Evolutionary conservation across 23 red algal genomes (phyloP).

Genomic region (Gracilaria caudata): DNA sequence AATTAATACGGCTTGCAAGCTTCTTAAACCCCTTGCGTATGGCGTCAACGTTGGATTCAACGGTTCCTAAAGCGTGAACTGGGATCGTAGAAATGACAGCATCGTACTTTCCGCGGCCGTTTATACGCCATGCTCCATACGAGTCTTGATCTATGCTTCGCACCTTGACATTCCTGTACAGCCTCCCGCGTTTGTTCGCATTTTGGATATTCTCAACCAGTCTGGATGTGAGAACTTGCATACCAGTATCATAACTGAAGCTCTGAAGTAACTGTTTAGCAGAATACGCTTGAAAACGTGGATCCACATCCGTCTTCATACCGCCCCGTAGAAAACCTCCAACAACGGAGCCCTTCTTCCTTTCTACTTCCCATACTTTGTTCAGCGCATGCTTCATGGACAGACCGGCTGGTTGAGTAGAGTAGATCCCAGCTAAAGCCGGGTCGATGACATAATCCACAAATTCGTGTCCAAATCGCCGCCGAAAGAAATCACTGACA

Average conservation of each 20-base stretch:
- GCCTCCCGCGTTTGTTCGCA: neutral
- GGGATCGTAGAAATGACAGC: constrained; percentile 77
- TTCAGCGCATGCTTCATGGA: constrained; percentile 57
- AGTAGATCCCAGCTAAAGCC: constrained; percentile 69
- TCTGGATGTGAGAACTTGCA: constrained; percentile 41
- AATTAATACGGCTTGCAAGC: constrained; percentile 35
- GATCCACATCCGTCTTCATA: constrained; percentile 22
- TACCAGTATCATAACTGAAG: constrained; percentile 70
- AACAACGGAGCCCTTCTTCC: constrained; percentile 48
- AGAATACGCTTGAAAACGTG: constrained; percentile 23
- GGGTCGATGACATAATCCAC: constrained; percentile 68
- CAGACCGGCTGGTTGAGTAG: constrained; percentile 26
- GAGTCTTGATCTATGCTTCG: constrained; percentile 20
- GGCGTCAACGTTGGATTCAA: constrained; percentile 39
- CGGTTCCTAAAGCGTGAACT: neutral
- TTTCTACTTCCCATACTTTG: constrained; percentile 50
- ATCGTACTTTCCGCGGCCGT: constrained; percentile 62
- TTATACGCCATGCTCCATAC: constrained; percentile 44
- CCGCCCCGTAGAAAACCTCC: constrained; percentile 46
- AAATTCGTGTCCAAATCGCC: constrained; percentile 74
- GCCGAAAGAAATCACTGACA: constrained; percentile 54
- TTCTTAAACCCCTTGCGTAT: constrained; percentile 35
- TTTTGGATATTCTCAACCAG: constrained; percentile 37
- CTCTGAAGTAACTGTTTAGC: constrained; percentile 44
- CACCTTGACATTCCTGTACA: constrained; percentile 30